Percentiles rank a stretch among this genome's conserved stretches.
Evolutionary conservation across 2,329 filamentous ascomycete genomes (phyloP).

Genomic region (Penicillium sclerotigenum): DNA sequence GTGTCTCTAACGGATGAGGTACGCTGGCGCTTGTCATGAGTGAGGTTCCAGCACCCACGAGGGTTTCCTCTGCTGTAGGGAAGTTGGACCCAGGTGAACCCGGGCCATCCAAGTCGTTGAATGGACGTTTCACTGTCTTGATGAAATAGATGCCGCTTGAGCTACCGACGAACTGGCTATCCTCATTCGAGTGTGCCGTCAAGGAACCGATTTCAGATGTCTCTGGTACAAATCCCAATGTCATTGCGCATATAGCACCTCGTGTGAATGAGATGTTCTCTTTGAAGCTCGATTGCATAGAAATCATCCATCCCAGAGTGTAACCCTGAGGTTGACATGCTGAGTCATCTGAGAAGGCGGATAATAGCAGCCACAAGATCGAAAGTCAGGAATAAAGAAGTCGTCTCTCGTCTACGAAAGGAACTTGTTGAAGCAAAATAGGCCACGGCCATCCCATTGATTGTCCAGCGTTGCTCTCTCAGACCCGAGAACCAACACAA

Average conservation of each 20-base stretch:
- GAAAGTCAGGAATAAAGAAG: background rate
- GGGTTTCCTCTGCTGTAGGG: constrained; percentile 30
- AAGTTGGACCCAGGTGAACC: constrained; percentile 23
- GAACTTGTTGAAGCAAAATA: constrained; percentile 1
- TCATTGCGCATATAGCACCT: background rate
- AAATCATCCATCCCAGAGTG: background rate
- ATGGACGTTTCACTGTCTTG: constrained; percentile 54
- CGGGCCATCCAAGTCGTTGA: constrained; percentile 34
- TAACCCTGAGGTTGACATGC: too few species aligned
- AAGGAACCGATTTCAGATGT: constrained; percentile 44
- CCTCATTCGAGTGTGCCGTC: constrained; percentile 42
- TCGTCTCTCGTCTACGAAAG: background rate
- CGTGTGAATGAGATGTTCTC: background rate
- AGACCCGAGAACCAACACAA: constrained; percentile 1
- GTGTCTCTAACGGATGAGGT: constrained; percentile 1
- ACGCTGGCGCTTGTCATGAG: constrained; percentile 15
- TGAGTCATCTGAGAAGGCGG: background rate
- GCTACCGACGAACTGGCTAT: constrained; percentile 53
- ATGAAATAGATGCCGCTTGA: constrained; percentile 54
- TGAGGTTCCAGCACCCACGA: constrained; percentile 28
- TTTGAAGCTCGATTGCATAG: background rate
- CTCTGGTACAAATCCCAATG: constrained; percentile 23
- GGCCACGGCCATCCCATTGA: constrained; percentile 8
- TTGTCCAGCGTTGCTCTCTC: constrained; percentile 1
- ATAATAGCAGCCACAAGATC: background rate